A percentile compares a stretch with the other conserved stretches of the same genome.
phyloP scores from a whole-genome alignment of 495 filamentous ascomycete species.

The Penicillium soppii region DNA sequence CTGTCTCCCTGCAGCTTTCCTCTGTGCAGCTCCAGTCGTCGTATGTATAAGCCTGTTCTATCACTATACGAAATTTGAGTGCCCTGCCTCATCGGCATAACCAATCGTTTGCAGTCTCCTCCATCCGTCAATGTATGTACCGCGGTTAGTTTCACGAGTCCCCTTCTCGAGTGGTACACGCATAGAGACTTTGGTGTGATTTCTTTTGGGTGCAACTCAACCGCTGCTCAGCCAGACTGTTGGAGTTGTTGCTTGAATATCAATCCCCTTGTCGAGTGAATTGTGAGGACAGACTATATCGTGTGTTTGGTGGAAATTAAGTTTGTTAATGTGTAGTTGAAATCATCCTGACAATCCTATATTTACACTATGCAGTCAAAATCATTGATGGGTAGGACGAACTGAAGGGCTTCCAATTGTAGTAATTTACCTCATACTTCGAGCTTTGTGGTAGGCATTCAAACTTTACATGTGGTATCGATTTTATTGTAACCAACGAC shows the following conservation, averaged over 20 bases:
- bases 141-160: background rate
- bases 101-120: background rate
- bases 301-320: background rate
- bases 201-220: background rate
- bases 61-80: background rate
- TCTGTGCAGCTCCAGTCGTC: background rate
- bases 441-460: background rate
- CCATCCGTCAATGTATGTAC: background rate
- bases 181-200: background rate
- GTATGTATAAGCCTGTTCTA: constrained; percentile 3
- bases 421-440: background rate
- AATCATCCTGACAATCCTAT: no score
- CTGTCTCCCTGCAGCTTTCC: background rate
- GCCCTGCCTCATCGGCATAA: background rate
- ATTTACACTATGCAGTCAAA: background rate
- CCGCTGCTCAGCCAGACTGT: background rate
- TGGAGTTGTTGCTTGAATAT: constrained; percentile 1
- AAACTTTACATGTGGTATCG: no score
- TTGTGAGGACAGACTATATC: no score
- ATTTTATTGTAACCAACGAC: no score
- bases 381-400: background rate
- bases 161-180: constrained; percentile 7
- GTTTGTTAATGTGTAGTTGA: no score
- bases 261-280: no score
- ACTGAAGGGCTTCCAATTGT: background rate